Evolutionary conservation across 2,329 filamentous ascomycete species (phyloP).

Genomic region (Rhynchosporium agropyri): DNA sequence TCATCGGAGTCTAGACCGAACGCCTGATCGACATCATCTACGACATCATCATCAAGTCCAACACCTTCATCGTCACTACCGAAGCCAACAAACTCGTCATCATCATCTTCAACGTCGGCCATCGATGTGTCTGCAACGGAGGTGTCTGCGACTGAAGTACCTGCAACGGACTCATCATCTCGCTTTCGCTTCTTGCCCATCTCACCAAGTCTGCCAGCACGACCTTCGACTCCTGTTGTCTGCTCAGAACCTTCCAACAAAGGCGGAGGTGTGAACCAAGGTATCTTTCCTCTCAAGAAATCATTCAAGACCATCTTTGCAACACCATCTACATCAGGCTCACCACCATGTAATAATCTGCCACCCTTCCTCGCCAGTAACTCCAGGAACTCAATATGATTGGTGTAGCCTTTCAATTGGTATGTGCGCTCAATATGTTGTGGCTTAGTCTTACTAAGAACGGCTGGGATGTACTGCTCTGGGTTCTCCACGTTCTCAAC

Average conservation of each 20-base stretch:
- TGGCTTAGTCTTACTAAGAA: slow-evolving; percentile 78
- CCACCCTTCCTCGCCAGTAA: slow-evolving; percentile 85
- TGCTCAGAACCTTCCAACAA: slow-evolving; percentile 55
- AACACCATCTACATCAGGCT: slow-evolving; percentile 90
- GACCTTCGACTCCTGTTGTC: slow-evolving; percentile 60
- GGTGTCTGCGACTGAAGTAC: slow-evolving; percentile 44
- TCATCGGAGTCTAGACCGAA: slow-evolving; percentile 45
- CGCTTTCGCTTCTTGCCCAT: slow-evolving; percentile 80
- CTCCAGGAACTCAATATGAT: slow-evolving; percentile 82
- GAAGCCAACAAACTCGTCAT: slow-evolving; percentile 53
- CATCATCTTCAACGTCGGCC: slow-evolving; percentile 40
- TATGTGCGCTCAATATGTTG: slow-evolving; percentile 94
- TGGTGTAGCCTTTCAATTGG: slow-evolving; percentile 76
- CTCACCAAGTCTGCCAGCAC: slow-evolving; percentile 79
- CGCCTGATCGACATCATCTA: slow-evolving; percentile 37
- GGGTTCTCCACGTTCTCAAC: slow-evolving; percentile 97
- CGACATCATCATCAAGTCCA: slow-evolving; percentile 37
- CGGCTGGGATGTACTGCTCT: slow-evolving; percentile 88
- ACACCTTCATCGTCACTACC: slow-evolving; percentile 45
- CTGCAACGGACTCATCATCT: slow-evolving; percentile 54
- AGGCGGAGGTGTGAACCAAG: slow-evolving; percentile 90
- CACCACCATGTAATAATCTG: slow-evolving; percentile 85
- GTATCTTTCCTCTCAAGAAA: slow-evolving; percentile 91
- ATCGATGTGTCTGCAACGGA: slow-evolving; percentile 38
- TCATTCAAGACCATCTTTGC: slow-evolving; percentile 98